Evolutionary conservation across 768 basidiomycete genomes (phyloP).

Genomic region (Crepidotus variabilis): DNA sequence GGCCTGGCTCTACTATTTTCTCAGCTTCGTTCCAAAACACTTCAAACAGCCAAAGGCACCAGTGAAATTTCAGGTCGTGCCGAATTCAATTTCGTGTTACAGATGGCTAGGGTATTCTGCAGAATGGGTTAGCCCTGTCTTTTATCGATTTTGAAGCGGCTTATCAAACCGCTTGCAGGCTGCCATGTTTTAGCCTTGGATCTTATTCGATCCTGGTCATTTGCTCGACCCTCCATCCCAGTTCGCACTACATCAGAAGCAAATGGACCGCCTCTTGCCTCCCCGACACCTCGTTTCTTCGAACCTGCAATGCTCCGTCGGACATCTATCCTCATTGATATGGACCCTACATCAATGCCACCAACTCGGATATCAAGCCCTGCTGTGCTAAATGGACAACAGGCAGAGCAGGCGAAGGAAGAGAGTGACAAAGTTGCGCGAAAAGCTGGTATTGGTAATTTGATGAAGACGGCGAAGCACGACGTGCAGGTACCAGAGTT

Average conservation of each 20-base stretch:
- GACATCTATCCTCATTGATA: conserved; percentile 85
- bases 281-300: conserved; percentile 34
- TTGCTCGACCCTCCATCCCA: conserved; percentile 66
- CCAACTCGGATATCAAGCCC: conserved; percentile 56
- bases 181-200: conserved; percentile 91
- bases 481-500: conserved; percentile 86
- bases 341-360: conserved; percentile 68
- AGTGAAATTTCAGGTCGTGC: conserved; percentile 83
- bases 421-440: conserved; percentile 59
- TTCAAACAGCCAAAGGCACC: conserved; percentile 91
- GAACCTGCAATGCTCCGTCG: conserved; percentile 48
- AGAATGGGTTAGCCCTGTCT: conserved; percentile 74
- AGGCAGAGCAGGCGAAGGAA: conserved; percentile 37
- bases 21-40: conserved; percentile 82
- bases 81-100: conserved; percentile 95
- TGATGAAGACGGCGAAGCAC: conserved; percentile 91
- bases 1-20: conserved; percentile 88
- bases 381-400: conserved; percentile 19
- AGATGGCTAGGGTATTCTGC: conserved; percentile 91
- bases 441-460: conserved; percentile 72
- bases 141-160: not conserved
- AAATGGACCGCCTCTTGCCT: conserved; percentile 5
- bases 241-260: not conserved
- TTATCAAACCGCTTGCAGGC: conserved; percentile 42
- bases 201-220: conserved; percentile 88